These are phyloP conservation scores for Thielaviopsis musarum DNA, from an alignment of 2,329 filamentous ascomycete genomes.

Conservation along the genomic window DNA sequence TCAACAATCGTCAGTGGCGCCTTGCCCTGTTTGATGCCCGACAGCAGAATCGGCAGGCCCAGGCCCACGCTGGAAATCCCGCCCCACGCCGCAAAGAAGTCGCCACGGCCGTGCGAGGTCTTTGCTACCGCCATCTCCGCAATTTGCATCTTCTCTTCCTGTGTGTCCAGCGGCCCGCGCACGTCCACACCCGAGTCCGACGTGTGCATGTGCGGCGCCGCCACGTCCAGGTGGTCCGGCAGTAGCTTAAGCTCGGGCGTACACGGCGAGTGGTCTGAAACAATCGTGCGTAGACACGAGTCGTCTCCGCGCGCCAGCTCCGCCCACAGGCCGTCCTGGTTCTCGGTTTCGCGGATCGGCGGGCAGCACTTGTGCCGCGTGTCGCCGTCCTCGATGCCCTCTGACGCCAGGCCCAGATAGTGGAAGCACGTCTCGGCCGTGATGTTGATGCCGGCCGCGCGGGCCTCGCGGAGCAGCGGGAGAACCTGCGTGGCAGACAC, in stretches of 20 bases:
- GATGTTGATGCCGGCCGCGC: slow-evolving; percentile 60
- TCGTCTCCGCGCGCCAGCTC: slow-evolving; percentile 49
- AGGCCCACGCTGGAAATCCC: slow-evolving; percentile 90
- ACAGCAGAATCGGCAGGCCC: slow-evolving; percentile 80
- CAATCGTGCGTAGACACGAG: slow-evolving; percentile 77
- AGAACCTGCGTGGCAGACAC: slow-evolving; percentile 81
- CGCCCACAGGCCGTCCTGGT: slow-evolving; percentile 75
- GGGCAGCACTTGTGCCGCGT: slow-evolving; percentile 92
- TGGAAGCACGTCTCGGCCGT: slow-evolving; percentile 94
- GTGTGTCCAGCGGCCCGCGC: slow-evolving; percentile 20
- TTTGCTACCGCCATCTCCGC: slow-evolving; percentile 15
- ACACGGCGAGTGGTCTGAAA: slow-evolving; percentile 92
- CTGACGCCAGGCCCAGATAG: slow-evolving; percentile 71
- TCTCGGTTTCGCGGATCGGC: slow-evolving; percentile 64
- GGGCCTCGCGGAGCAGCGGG: slow-evolving; percentile 59
- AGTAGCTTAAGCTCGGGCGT: slow-evolving; percentile 87
- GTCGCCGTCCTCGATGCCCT: slow-evolving; percentile 69
- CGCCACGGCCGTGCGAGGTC: slow-evolving; percentile 32
- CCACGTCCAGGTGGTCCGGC: slow-evolving; percentile 34
- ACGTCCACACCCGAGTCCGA: slow-evolving; percentile 38
- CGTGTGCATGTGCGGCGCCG: slow-evolving; percentile 24
- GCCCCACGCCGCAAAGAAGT: slow-evolving; percentile 95
- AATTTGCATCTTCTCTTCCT: slow-evolving; percentile 13
- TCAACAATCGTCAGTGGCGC: slow-evolving; percentile 44
- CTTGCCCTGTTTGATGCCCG: slow-evolving; percentile 37